phyloP scores from a whole-genome alignment of 306 rosid genomes.

The Quercus berberidifolia region DNA sequence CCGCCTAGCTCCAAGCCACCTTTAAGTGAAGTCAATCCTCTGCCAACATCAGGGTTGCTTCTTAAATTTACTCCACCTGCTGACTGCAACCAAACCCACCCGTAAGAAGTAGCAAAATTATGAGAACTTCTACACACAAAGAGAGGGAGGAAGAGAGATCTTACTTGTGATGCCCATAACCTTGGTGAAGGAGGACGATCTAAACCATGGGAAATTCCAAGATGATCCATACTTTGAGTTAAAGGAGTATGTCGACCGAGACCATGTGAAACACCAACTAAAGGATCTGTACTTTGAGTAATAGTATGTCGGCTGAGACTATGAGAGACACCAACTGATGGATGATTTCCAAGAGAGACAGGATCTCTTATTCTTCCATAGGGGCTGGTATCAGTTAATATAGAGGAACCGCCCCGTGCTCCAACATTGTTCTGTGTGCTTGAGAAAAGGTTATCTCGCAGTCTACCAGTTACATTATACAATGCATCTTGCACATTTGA shows the following conservation, averaged over 20 bases:
- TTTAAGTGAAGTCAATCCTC: slow-evolving; percentile 59
- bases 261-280: slow-evolving; percentile 42
- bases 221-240: slow-evolving; percentile 59
- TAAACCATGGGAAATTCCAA: slow-evolving; percentile 47
- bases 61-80: slow-evolving; percentile 56
- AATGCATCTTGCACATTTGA: slow-evolving; percentile 92
- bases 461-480: slow-evolving; percentile 84
- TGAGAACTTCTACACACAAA: background rate
- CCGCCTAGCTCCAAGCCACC: slow-evolving; percentile 82
- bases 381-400: slow-evolving; percentile 56
- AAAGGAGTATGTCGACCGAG: slow-evolving; percentile 36
- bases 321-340: slow-evolving; percentile 39
- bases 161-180: slow-evolving; percentile 67
- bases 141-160: slow-evolving; percentile 21
- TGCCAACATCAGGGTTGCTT: slow-evolving; percentile 48
- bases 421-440: slow-evolving; percentile 50
- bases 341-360: slow-evolving; percentile 40
- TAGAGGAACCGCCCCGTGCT: slow-evolving; percentile 50
- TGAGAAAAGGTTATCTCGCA: slow-evolving; percentile 77
- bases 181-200: slow-evolving; percentile 73
- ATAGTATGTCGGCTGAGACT: slow-evolving; percentile 36
- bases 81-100: slow-evolving; percentile 44
- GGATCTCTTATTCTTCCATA: slow-evolving; percentile 61
- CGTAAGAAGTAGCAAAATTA: slow-evolving; percentile 7
- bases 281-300: slow-evolving; percentile 5